These are phyloP conservation scores for Glycine tomentella DNA, from an alignment of 306 rosid genomes.

Conservation along the genomic window DNA sequence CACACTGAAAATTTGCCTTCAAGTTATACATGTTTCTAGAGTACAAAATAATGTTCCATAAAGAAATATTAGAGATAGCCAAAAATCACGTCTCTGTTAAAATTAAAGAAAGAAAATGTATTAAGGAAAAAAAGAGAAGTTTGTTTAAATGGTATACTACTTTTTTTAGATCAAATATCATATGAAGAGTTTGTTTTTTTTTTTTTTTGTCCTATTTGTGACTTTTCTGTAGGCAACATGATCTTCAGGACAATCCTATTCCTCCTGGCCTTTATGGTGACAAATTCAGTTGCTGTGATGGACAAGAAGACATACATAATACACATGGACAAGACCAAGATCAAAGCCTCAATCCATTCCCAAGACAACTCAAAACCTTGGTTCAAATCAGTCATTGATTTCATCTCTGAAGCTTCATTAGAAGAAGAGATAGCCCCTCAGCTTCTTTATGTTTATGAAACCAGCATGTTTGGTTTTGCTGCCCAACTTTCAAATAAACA, in stretches of 20 bases:
- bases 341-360: constrained; percentile 43
- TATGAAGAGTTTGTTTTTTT: not conserved
- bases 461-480: constrained; percentile 64
- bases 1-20: not conserved
- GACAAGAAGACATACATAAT: constrained; percentile 61
- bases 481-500: constrained; percentile 58
- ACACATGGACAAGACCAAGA: constrained; percentile 67
- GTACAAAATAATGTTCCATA: not conserved
- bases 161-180: not conserved
- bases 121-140: not conserved
- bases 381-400: constrained; percentile 55
- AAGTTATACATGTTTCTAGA: not conserved
- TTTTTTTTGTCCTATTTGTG: not conserved
- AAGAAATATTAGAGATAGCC: not conserved
- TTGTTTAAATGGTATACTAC: not conserved
- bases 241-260: constrained; percentile 47
- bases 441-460: constrained; percentile 62
- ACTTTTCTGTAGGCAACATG: constrained; percentile 53
- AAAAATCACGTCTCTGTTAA: not conserved
- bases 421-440: constrained; percentile 42
- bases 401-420: constrained; percentile 41
- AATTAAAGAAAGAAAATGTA: too few species aligned
- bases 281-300: constrained; percentile 48
- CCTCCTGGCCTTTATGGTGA: constrained; percentile 50
- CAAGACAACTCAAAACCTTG: constrained; percentile 47